phyloP scores from a whole-genome alignment of 202 grass and related monocot species.

The Hordeum pubiflorum region DNA sequence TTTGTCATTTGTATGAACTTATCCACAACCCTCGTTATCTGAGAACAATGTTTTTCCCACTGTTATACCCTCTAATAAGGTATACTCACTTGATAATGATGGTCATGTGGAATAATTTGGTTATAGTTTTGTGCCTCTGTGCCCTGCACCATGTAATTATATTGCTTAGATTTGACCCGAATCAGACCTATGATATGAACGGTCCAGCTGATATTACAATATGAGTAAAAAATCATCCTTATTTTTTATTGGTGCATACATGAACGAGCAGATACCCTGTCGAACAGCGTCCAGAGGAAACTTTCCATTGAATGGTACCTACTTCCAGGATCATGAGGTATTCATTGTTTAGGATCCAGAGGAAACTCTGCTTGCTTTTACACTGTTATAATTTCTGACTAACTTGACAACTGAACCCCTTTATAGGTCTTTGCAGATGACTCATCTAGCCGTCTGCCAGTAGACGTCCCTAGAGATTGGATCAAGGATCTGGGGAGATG shows the following conservation, averaged over 20 bases:
- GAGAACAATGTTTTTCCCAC: neutral
- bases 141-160: neutral
- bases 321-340: constrained; percentile 87
- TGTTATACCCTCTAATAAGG: neutral
- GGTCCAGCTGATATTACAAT: constrained; percentile 1
- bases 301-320: constrained; percentile 95
- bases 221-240: neutral
- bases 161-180: neutral
- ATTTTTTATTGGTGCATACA: neutral
- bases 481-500: constrained; percentile 12
- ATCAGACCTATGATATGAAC: neutral
- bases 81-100: neutral
- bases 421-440: constrained; percentile 54
- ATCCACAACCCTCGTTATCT: constrained; percentile 1
- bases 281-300: constrained; percentile 66
- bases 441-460: constrained; percentile 29
- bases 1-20: neutral
- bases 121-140: neutral
- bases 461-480: constrained; percentile 23
- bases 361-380: neutral
- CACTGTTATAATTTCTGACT: neutral
- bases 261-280: constrained; percentile 65
- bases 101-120: neutral
- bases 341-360: neutral
- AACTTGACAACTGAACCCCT: neutral